phyloP scores from a whole-genome alignment of 2,329 filamentous ascomycete genomes.

The Botryotinia globosa region DNA sequence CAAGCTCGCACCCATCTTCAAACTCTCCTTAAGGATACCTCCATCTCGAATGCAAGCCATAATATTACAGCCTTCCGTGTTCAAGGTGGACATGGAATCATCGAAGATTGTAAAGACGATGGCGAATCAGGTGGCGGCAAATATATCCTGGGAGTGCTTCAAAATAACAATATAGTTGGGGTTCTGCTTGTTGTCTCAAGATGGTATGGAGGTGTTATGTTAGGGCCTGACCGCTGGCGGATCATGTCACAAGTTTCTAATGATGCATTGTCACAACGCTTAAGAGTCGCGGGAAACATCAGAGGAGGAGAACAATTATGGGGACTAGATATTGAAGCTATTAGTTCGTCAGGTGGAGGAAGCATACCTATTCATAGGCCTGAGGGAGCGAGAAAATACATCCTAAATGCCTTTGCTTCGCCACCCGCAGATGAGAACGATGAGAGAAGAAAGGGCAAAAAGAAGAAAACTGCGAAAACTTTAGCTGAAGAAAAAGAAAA shows the following conservation, averaged over 20 bases:
- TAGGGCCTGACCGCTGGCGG: slow-evolving; percentile 60
- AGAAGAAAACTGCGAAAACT: slow-evolving; percentile 53
- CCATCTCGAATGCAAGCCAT: slow-evolving; percentile 54
- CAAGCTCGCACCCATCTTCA: slow-evolving; percentile 47
- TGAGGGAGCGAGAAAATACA: slow-evolving; percentile 61
- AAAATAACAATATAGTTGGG: slow-evolving; percentile 50
- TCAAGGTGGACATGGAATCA: slow-evolving; percentile 26
- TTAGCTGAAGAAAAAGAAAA: slow-evolving; percentile 61
- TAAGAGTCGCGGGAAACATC: slow-evolving; percentile 44
- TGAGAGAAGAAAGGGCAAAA: slow-evolving; percentile 37
- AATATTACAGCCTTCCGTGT: slow-evolving; percentile 44
- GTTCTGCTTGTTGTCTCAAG: slow-evolving; percentile 57
- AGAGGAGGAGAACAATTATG: slow-evolving; percentile 54
- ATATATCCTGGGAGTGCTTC: slow-evolving; percentile 54
- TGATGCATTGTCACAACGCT: slow-evolving; percentile 52
- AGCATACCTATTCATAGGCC: slow-evolving; percentile 73
- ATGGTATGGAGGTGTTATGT: slow-evolving; percentile 61
- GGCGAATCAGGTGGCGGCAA: slow-evolving; percentile 59
- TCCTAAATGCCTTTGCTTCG: slow-evolving; percentile 57
- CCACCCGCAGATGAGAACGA: slow-evolving; percentile 30
- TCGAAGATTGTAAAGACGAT: slow-evolving; percentile 47
- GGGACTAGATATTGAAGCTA: slow-evolving; percentile 56
- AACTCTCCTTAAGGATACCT: slow-evolving; percentile 49
- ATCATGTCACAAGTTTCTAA: slow-evolving; percentile 58
- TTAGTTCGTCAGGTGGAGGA: slow-evolving; percentile 38